Conservation (phyloP, 768 basidiomycete species). For the Mycena rebaudengoi region DNA sequence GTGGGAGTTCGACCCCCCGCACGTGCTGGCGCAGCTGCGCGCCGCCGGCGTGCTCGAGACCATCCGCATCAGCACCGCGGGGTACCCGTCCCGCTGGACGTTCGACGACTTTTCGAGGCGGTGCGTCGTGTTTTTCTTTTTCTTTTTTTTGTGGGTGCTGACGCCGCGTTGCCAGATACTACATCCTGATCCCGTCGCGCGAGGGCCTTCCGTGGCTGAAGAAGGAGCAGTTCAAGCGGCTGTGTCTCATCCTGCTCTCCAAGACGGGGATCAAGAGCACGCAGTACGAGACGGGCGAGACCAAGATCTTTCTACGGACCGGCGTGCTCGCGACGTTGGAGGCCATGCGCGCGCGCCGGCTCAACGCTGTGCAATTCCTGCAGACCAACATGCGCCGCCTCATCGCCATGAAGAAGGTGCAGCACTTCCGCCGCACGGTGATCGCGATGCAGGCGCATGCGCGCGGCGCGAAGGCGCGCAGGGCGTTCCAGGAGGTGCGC, state of each 20-base stretch:
- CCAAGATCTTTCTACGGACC: constrained; percentile 99
- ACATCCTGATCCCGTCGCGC: constrained; percentile 89
- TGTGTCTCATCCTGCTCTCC: constrained; percentile 86
- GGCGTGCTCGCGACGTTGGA: constrained; percentile 98
- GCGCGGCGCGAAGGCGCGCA: constrained; percentile 77
- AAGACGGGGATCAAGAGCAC: constrained; percentile 90
- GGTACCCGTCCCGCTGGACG: constrained; percentile 97
- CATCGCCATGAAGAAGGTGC: constrained; percentile 83
- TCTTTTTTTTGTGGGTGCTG: not conserved
- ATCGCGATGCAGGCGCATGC: constrained; percentile 94
- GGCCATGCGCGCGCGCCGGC: constrained; percentile 82
- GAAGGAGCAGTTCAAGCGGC: constrained; percentile 75
- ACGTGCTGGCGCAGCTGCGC: constrained; percentile 92
- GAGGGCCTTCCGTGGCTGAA: constrained; percentile 89
- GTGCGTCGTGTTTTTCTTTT: constrained; percentile 51
- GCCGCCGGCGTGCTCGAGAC: constrained; percentile 99
- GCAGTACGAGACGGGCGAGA: constrained; percentile 96
- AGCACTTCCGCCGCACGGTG: constrained; percentile 69
- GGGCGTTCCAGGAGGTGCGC: constrained; percentile 5
- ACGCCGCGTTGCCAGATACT: constrained; percentile 70
- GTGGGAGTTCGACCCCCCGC: constrained; percentile 96
- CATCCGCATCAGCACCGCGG: constrained; percentile 97
- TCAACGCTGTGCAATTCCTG: constrained; percentile 92
- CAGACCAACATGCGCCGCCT: constrained; percentile 96
- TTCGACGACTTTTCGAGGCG: constrained; percentile 98